A percentile compares a stretch with the other conserved stretches of the same genome.
Evolutionary conservation across 805 yeast species (phyloP).

Genomic region (Metschnikowia gelsemii): DNA sequence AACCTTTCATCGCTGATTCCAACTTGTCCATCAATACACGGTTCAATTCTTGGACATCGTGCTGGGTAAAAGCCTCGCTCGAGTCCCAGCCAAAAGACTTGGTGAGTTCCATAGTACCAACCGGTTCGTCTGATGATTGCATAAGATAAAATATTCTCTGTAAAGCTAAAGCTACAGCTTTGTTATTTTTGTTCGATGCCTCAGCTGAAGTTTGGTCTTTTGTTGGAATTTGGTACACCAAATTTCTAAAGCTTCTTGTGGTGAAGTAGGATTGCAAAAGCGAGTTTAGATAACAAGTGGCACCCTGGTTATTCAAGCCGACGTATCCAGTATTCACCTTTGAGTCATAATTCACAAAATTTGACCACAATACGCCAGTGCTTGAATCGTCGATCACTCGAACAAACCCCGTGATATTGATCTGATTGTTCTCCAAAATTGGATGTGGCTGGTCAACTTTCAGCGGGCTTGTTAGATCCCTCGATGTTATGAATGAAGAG

Average conservation of each 20-base stretch:
- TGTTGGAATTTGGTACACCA: constrained; percentile 90
- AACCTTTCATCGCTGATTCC: constrained; percentile 88
- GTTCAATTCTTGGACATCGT: constrained; percentile 95
- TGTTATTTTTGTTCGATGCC: constrained; percentile 34
- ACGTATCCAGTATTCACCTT: constrained; percentile 85
- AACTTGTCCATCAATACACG: constrained; percentile 93
- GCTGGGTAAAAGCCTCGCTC: constrained; percentile 94
- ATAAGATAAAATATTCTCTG: constrained; percentile 85
- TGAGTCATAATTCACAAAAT: constrained; percentile 79
- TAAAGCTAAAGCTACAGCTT: constrained; percentile 69
- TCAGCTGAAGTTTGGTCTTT: constrained; percentile 26
- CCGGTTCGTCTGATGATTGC: constrained; percentile 68
- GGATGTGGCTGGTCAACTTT: constrained; percentile 28
- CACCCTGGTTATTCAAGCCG: constrained; percentile 95
- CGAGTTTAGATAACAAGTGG: constrained; percentile 95
- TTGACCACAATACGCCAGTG: constrained; percentile 96
- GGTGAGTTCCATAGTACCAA: constrained; percentile 84
- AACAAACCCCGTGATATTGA: constrained; percentile 76
- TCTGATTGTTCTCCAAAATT: constrained; percentile 50
- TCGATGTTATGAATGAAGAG: constrained; percentile 53
- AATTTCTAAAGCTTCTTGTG: constrained; percentile 75
- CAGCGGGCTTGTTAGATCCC: constrained; percentile 42
- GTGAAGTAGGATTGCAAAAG: constrained; percentile 86
- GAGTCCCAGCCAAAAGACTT: constrained; percentile 97
- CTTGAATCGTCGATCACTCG: constrained; percentile 74